phyloP scores from a whole-genome alignment of 441 rosid genomes.

The Gossypium trilobum region DNA sequence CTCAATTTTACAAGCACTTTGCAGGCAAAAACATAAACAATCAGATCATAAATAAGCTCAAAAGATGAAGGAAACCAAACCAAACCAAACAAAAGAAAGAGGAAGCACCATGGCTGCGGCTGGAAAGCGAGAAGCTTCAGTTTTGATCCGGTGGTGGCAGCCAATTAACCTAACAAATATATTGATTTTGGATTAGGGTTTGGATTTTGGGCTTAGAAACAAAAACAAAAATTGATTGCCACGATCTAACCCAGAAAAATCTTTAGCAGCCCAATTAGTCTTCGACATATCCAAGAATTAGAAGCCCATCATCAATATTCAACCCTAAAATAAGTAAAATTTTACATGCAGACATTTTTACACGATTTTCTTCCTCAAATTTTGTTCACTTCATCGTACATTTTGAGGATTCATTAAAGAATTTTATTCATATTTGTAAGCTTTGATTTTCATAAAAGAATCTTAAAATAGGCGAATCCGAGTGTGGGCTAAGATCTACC shows the following conservation, averaged over 20 bases:
- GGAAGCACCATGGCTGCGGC: not conserved
- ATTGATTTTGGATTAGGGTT: not conserved
- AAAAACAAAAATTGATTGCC: not conserved
- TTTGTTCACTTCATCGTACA: no score
- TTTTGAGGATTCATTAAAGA: no score
- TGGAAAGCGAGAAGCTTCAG: not conserved
- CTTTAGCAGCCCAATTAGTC: not conserved
- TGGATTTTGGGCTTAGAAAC: not conserved
- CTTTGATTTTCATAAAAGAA: not conserved
- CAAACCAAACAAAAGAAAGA: not conserved
- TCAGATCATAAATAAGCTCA: not conserved
- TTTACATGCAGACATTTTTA: not conserved
- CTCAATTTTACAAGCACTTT: not conserved
- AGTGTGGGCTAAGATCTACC: not conserved
- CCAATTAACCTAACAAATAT: not conserved
- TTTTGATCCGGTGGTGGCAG: not conserved
- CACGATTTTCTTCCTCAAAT: not conserved
- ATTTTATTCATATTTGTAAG: not conserved
- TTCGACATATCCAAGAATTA: not conserved
- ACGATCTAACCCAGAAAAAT: not conserved
- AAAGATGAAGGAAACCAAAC: not conserved
- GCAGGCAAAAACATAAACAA: not conserved
- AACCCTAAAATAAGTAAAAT: not conserved
- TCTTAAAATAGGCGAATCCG: not conserved
- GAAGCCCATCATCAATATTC: not conserved